phyloP scores from a whole-genome alignment of 305 asterid genomes.

The Nicotiana rustica region DNA sequence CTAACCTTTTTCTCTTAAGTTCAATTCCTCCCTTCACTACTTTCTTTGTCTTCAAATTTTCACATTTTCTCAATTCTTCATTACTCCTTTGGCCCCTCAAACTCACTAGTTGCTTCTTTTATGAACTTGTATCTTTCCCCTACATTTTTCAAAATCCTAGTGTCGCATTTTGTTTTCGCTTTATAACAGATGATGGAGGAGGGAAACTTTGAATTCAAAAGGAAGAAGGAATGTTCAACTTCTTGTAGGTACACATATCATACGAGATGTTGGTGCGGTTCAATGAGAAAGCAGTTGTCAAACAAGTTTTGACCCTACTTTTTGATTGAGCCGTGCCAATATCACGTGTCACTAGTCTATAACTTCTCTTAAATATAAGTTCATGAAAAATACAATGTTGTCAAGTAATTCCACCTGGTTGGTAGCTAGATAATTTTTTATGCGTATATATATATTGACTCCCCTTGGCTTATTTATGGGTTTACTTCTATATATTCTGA shows the following conservation, averaged over 20 bases:
- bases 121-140: background rate
- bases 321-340: slow-evolving; percentile 56
- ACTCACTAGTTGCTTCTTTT: background rate
- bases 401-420: background rate
- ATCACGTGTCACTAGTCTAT: slow-evolving; percentile 38
- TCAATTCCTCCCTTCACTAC: slow-evolving; percentile 4
- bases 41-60: slow-evolving; percentile 21
- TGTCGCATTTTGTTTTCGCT: background rate
- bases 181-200: background rate
- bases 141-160: background rate
- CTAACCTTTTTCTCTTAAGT: background rate
- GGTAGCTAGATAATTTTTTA: background rate
- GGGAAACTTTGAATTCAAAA: background rate
- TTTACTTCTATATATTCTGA: too few species aligned
- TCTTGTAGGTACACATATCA: background rate
- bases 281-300: slow-evolving; percentile 37
- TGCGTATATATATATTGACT: too few species aligned
- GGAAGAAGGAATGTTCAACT: background rate
- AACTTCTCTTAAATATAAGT: background rate
- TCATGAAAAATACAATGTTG: background rate
- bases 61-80: background rate
- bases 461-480: too few species aligned
- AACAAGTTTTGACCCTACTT: slow-evolving; percentile 32
- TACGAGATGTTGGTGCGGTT: slow-evolving; percentile 44
- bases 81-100: background rate